A percentile compares a stretch with the other conserved stretches of the same genome.
Conservation (phyloP, 2,329 filamentous ascomycete species). For the Penicillium expansum region DNA sequence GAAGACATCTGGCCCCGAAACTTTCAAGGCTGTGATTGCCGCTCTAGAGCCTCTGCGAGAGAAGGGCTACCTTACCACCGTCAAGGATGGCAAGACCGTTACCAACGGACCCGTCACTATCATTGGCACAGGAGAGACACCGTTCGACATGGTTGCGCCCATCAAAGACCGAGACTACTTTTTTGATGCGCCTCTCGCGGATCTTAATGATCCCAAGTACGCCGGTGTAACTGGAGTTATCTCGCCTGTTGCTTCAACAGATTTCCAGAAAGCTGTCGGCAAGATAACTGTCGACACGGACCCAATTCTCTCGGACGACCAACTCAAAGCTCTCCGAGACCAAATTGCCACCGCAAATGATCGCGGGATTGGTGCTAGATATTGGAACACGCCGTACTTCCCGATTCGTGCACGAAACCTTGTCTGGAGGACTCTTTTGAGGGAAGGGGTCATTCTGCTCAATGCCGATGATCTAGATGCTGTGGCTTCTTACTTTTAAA, state of each 20-base stretch:
- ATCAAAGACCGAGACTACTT: slow-evolving; percentile 55
- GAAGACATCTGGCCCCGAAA: slow-evolving; percentile 57
- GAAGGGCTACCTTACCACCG: slow-evolving; percentile 53
- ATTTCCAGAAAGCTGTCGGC: slow-evolving; percentile 47
- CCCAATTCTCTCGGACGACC: slow-evolving; percentile 32
- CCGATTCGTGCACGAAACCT: slow-evolving; percentile 58
- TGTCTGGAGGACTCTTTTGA: slow-evolving; percentile 57
- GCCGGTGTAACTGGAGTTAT: slow-evolving; percentile 49
- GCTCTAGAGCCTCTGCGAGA: slow-evolving; percentile 58
- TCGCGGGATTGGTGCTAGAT: slow-evolving; percentile 59
- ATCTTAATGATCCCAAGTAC: slow-evolving; percentile 42
- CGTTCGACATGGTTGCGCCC: slow-evolving; percentile 48
- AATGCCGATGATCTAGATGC: slow-evolving; percentile 64
- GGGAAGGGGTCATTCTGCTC: slow-evolving; percentile 59
- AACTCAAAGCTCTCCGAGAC: slow-evolving; percentile 50
- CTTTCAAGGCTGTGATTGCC: slow-evolving; percentile 56
- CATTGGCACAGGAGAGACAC: slow-evolving; percentile 60
- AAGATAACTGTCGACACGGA: slow-evolving; percentile 39
- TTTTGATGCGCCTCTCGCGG: slow-evolving; percentile 56
- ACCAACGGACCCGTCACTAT: slow-evolving; percentile 56
- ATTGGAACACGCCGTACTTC: slow-evolving; percentile 63
- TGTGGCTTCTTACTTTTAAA: slow-evolving; percentile 41
- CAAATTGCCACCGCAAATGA: slow-evolving; percentile 56
- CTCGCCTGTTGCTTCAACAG: slow-evolving; percentile 55
- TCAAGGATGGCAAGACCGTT: slow-evolving; percentile 47